Evolutionary conservation across 2,329 filamentous ascomycete genomes (phyloP), one percentile per base, ranked within the genome.

Genomic region (Nemania abortiva): DNA sequence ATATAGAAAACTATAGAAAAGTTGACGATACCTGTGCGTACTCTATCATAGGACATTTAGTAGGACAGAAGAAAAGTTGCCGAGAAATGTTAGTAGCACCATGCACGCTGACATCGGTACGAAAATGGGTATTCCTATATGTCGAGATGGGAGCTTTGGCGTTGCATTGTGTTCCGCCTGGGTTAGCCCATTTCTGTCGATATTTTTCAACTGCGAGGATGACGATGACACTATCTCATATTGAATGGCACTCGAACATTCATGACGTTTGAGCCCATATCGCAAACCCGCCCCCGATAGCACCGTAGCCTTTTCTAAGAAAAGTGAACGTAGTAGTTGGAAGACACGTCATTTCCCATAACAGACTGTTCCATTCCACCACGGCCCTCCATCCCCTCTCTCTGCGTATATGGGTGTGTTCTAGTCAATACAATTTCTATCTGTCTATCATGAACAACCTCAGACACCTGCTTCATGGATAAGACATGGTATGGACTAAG

Each of bases 41-140:
- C 24, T 27, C 45, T 22, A 37, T 22, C 60, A 13, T 27, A 34
- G 6, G 47, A 20, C 39, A 34, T 7, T 15, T 49, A 18, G 34
- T n/a, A 1, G 47, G 24, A 47, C 13, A 34, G 4, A 6, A 39
- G 24, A 57, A 34, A 11, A 18, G 29, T 45, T 6, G 15, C 39
- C 42, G 31, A 66, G 52, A 22, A 42, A 39, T 45, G 37, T 11
- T 31, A 29, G 55, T 47, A 13, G 2, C 58, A 29, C 29, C 11
- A 60, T 39, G 47, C 39, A n/a, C 20, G 45, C 22, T 15, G 52
- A 47, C 22, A 49, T 56, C 29, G 13, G 34, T 27, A 53, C 11
- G 4, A 29, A 29, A 31, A 18, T 29, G n/a, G 27, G 39, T 22
- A n/a, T 50, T 55, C 65, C 55, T 55, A 65, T 55, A 60, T 29